Base-by-base conservation (phyloP, 2,329 filamentous ascomycete species). In the Epichloe brachyelytri region DNA sequence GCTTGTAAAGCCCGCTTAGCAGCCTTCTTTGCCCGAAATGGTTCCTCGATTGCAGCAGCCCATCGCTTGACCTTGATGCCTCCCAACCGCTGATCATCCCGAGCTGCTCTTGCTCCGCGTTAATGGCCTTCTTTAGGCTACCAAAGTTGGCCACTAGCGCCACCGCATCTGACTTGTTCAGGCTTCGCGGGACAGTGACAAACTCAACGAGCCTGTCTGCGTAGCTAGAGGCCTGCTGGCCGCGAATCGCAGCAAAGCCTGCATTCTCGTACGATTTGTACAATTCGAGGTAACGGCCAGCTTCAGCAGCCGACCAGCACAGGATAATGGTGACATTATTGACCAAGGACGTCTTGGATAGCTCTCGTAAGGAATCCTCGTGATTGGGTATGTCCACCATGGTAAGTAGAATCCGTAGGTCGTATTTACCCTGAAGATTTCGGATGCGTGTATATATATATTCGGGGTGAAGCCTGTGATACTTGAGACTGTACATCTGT, bases 331-430 rank as follows among this genome's bases (percentile, higher is more conserved):
- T 98, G 40, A 95, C 80, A 58, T 95, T 90, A 66, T 96, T 95
- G 67, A 97, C 82, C 26, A 97, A 70, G 14, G 86, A 90, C 2
- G 90, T 95, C 67, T 97, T 97, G 54, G 88, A 88, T 10, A 98
- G 76, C 64, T 97, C 93, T 58, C 86, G 88, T 48, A 98, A 69
- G 4, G 83, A 79, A 52, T 95, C 89, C 67, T 97, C 88, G 61
- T 97, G 93, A 62, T 95, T 95, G 22, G 85, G 81, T 49, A 98
- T 95, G 66, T 98, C 93, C 26, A 97, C 90, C 80, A 97, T 89
- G 19, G 85, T 83, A 46, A 98, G 77, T 30, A 98, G 71, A 49
- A 98, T 77, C 46, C 93, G 86, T 19, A 98, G 77, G 57, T 83
- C 85, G 71, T 94, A 97, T 68, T 86, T 88, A 48, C 86, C 87